Percentiles rank a stretch among this genome's conserved stretches.
These are phyloP conservation scores for Scleromitrula shiraiana DNA, from an alignment of 2,329 filamentous ascomycete species.

Conservation along the genomic window DNA sequence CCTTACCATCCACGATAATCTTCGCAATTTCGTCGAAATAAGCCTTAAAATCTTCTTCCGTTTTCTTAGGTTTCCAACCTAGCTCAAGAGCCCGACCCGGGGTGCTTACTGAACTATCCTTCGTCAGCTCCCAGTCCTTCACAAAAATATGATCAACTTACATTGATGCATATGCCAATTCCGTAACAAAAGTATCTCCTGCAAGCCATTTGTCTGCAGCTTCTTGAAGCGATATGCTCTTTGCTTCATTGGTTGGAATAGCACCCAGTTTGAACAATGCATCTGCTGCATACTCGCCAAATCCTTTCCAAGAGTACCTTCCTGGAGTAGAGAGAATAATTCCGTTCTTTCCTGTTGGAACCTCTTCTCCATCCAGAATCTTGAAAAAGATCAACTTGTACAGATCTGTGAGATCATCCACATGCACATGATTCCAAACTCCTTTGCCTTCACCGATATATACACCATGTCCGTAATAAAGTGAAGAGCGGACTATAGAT, in stretches of 20 bases:
- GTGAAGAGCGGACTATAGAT: conserved; percentile 25
- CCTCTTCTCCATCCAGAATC: conserved; percentile 27
- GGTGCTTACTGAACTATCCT: background rate
- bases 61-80: background rate
- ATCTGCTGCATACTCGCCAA: conserved; percentile 30
- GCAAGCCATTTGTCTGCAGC: conserved; percentile 16
- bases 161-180: conserved; percentile 31
- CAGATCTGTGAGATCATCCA: conserved; percentile 35
- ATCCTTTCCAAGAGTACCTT: conserved; percentile 32
- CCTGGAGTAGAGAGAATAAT: conserved; percentile 36
- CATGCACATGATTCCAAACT: conserved; percentile 37
- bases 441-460: conserved; percentile 32
- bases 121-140: background rate
- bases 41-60: background rate
- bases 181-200: conserved; percentile 19
- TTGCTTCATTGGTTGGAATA: conserved; percentile 25
- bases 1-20: too few species aligned
- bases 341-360: conserved; percentile 32
- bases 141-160: conserved; percentile 12
- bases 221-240: conserved; percentile 26
- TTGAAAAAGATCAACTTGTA: conserved; percentile 33
- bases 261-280: conserved; percentile 27
- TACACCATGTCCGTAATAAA: conserved; percentile 24
- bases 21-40: background rate
- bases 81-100: background rate